Evolutionary conservation across 2,329 filamentous ascomycete species (phyloP), one percentile per base, ranked within the genome.

Genomic region (Colletotrichum tamarilloi): DNA sequence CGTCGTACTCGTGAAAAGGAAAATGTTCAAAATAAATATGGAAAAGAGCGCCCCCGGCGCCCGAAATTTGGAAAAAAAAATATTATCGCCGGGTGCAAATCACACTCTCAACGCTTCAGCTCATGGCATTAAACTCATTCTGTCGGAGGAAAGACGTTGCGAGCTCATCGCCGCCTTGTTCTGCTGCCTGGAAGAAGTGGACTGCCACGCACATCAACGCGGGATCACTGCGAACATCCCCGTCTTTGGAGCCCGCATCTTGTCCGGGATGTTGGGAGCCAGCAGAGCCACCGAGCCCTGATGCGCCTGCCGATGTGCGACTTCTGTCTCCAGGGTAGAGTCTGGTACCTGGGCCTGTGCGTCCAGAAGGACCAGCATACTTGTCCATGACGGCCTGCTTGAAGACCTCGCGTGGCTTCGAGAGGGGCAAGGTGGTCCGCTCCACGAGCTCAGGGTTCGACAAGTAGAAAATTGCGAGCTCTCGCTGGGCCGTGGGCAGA

Each of bases 131-230:
- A 55, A 76, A 73, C 78, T 87, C 86, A 75, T 87, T 86, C 84
- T 97, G 94, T 75, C 92, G 89, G 81, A 98, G 85, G 83, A 96
- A 95, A 81, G 92, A 93, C 80, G 91, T 92, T 24, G 96, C 96
- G 77, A 97, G 86, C 79, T 93, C 90, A 81, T 98, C 96, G 1
- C 95, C 95, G n/a, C 95, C 95, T 67, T 90, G 89, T 77, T 94
- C 93, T 49, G 94, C 95, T 76, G 94, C 87, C 84, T 96, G 94
- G 95, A 98, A 98, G 95, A 96, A 98, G 85, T 98, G 96, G 83
- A 97, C 92, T 11, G 96, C 96, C 70, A 98, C 91, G 78, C 95
- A 98, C 94, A 98, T 97, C 55, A 95, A 91, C 67, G 93, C 93
- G 2, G 94, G 94, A 81, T 98, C 95, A 73, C 92, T 95, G 76